Conservation (phyloP, 257 asterid genomes). For the Solanum boliviense region DNA sequence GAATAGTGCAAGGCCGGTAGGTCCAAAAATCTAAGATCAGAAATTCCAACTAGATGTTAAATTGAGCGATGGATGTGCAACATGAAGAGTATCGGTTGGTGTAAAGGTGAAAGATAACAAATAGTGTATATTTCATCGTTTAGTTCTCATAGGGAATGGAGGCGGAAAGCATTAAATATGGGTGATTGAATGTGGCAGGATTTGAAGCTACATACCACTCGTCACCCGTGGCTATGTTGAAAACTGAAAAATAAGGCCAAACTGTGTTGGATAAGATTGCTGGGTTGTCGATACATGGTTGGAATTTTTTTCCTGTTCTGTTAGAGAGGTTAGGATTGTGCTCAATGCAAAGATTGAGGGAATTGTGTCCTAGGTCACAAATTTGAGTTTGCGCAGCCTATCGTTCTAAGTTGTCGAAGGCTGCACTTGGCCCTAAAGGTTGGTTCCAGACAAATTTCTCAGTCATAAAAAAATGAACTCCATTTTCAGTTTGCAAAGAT, state of each 20-base stretch:
- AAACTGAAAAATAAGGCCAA: not conserved
- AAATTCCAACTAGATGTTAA: not conserved
- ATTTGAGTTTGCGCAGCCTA: not conserved
- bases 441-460: not conserved
- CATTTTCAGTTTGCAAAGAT: not conserved
- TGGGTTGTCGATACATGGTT: not conserved
- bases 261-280: not conserved
- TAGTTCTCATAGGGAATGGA: not conserved
- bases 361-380: not conserved
- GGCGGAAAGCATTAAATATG: not conserved
- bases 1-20: not conserved
- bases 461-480: not conserved
- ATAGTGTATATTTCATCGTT: not conserved
- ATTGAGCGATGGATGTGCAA: not conserved
- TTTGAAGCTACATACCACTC: not conserved
- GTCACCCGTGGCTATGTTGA: not conserved
- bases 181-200: not conserved
- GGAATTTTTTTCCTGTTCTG: not conserved
- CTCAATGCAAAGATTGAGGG: not conserved
- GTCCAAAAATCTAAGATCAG: not conserved
- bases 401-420: not conserved
- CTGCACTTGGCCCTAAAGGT: not conserved
- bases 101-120: not conserved
- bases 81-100: not conserved
- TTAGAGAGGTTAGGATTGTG: not conserved